phyloP scores from a whole-genome alignment of 495 filamentous ascomycete species.

The Cudoniella acicularis region DNA sequence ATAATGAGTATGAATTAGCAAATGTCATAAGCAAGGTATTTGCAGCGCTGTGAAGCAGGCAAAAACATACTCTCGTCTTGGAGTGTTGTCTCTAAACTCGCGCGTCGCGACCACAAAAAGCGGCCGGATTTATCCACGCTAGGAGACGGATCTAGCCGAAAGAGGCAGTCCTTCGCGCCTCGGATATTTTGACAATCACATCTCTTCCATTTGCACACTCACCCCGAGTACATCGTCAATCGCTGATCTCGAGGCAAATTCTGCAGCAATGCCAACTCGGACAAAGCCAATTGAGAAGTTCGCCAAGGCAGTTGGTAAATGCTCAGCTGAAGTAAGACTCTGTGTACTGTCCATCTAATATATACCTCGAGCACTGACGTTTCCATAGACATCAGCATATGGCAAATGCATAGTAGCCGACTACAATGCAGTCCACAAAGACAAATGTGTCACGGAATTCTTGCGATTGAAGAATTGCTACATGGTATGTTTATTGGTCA shows the following conservation, averaged over 20 bases:
- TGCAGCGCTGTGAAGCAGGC: not conserved
- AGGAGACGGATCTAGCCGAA: not conserved
- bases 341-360: slow-evolving; percentile 1
- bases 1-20: not conserved
- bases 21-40: not conserved
- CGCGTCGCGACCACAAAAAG: not conserved
- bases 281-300: slow-evolving; percentile 84
- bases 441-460: slow-evolving; percentile 87
- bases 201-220: not conserved
- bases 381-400: slow-evolving; percentile 69
- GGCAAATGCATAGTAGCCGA: slow-evolving; percentile 90
- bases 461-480: slow-evolving; percentile 85
- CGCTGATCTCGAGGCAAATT: not conserved
- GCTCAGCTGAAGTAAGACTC: slow-evolving; percentile 67
- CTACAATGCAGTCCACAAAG: slow-evolving; percentile 86
- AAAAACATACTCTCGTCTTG: not conserved
- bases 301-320: slow-evolving; percentile 77
- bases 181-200: no score
- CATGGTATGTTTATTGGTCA: slow-evolving; percentile 52
- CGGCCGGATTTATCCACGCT: not conserved
- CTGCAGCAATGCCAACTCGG: slow-evolving; percentile 32
- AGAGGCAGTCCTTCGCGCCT: not conserved
- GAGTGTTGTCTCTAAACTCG: not conserved
- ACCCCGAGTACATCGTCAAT: not conserved
- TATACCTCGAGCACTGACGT: not conserved